Base-by-base conservation (phyloP, 1,284 basidiomycete species). In the Fistulinella staudtii region DNA sequence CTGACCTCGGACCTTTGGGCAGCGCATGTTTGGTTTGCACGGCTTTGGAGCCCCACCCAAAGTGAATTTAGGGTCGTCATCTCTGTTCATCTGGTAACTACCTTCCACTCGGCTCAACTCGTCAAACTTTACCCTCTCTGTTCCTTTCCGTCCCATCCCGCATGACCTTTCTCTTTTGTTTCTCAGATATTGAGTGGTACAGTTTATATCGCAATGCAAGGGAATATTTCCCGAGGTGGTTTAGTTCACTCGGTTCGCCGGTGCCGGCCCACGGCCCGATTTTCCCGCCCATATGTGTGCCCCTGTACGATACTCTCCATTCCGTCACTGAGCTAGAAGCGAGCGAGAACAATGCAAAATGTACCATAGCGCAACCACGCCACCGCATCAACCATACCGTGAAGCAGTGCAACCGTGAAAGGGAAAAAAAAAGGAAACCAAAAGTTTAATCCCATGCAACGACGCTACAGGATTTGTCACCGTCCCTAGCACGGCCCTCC, bases 181-280 rank as follows among this genome's bases (percentile, higher is more conserved):
- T 31, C 31, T 25, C 17, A 10, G 34, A 36, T 37, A 22, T 13
- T 25, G 11, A 18, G 31, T 3, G n/a, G 2, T 7, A n/a, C 21
- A 33, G 35, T 30, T 17, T n/a, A 25, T 31, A 36, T 18, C 49
- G 36, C 20, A 47, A 23, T 36, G 25, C 23, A 10, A 31, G 18
- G 39, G 46, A 17, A n/a, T 24, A 17, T 24, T 36, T 14, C 46
- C 37, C 11, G 11, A 18, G 38, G 27, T 39, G 39, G 49, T 43
- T 37, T 50, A 38, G 29, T 18, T 36, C 13, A 22, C 20, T 20
- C 13, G 28, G 36, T 18, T 46, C n/a, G n/a, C n/a, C n/a, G n/a
- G n/a, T n/a, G n/a, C n/a, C n/a, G n/a, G 34, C 11, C 7, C 5
- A 10, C 31, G 31, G 31, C 5, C 34, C 36, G 22, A 17, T n/a